A percentile compares a stretch with the other conserved stretches of the same genome.
phyloP scores from a whole-genome alignment of 2,329 filamentous ascomycete species.

The Dactylonectria macrodidyma region DNA sequence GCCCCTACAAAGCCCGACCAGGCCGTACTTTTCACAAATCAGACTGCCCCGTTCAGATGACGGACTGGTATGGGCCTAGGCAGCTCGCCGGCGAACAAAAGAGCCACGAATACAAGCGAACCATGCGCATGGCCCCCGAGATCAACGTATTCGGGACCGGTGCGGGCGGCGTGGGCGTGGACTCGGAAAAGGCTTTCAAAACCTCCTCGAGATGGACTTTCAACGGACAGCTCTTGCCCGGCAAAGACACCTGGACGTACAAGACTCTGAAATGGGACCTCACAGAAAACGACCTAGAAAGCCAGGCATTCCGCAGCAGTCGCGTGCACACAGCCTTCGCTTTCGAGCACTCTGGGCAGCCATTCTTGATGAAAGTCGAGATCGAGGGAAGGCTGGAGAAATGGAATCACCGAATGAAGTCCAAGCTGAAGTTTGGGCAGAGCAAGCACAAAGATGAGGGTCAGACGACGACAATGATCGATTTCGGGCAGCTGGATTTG shows the following conservation, averaged over 20 bases:
- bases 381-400: slow-evolving; percentile 2
- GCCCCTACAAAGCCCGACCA: background rate
- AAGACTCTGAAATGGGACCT: slow-evolving; percentile 7
- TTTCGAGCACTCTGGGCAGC: background rate
- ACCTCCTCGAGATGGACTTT: background rate
- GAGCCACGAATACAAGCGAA: background rate
- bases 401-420: background rate
- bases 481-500: too few species aligned
- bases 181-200: background rate
- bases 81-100: background rate
- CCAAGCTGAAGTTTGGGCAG: background rate
- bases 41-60: background rate
- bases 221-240: background rate
- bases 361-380: background rate
- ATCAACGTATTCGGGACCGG: background rate
- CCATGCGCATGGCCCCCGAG: background rate
- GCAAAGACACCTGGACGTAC: background rate
- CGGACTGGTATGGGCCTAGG: background rate
- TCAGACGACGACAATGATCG: too few species aligned
- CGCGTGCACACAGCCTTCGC: background rate
- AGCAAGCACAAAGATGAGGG: background rate
- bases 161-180: background rate
- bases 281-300: background rate
- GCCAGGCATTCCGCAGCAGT: background rate
- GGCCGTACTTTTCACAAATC: too few species aligned